phyloP scores from a whole-genome alignment of 78 protist genomes.

The Dictyostelium discoideum region DNA sequence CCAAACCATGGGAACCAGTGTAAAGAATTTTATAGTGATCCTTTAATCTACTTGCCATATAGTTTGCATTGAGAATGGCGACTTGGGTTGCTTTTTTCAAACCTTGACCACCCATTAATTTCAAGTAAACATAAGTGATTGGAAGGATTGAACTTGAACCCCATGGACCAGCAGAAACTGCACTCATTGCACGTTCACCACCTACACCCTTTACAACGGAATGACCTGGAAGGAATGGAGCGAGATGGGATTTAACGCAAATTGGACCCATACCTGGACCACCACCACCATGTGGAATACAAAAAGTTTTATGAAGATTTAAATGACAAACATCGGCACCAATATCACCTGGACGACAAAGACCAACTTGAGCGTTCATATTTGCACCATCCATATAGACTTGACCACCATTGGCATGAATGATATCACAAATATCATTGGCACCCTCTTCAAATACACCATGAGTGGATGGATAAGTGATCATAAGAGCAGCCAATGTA shows the following conservation, averaged over 20 bases:
- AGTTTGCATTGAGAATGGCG: slow-evolving; percentile 98
- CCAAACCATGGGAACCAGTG: slow-evolving; percentile 84
- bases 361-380: slow-evolving; percentile 98
- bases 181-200: slow-evolving; percentile 83
- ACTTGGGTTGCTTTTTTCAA: slow-evolving; percentile 89
- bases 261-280: slow-evolving; percentile 99
- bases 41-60: slow-evolving; percentile 94
- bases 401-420: slow-evolving; percentile 96
- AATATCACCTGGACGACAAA: slow-evolving; percentile 94
- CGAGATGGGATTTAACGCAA: slow-evolving; percentile 90
- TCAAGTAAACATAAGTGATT: slow-evolving; percentile 95
- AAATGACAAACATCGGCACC: slow-evolving; percentile 99
- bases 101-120: slow-evolving; percentile 94
- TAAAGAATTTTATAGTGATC: slow-evolving; percentile 91
- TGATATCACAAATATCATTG: slow-evolving; percentile 84
- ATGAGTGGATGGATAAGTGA: slow-evolving; percentile 99
- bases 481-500: slow-evolving; percentile 93
- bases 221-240: slow-evolving; percentile 93
- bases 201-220: slow-evolving; percentile 63
- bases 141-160: slow-evolving; percentile 94
- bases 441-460: slow-evolving; percentile 97
- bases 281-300: slow-evolving; percentile 99
- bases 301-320: slow-evolving; percentile 99
- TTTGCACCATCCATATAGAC: slow-evolving; percentile 99
- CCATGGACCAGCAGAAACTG: slow-evolving; percentile 96